Evolutionary conservation across 805 yeast genomes (phyloP).

Genomic region (Kazachstania africana): DNA sequence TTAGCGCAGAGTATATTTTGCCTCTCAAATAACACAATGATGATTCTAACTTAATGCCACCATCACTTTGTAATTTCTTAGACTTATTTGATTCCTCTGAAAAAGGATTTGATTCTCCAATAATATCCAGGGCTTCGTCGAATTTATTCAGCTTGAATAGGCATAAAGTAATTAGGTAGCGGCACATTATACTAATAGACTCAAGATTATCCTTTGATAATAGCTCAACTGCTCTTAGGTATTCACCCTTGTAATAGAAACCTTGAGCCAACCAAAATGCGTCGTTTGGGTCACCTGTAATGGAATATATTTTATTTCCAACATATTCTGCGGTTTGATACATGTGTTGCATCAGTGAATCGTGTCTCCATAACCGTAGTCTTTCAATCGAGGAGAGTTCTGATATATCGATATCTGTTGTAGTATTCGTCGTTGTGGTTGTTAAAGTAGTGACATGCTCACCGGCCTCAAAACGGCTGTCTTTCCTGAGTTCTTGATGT

Average conservation of each 20-base stretch:
- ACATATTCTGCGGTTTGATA: conserved; percentile 80
- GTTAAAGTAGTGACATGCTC: conserved; percentile 6
- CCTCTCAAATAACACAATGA: conserved; percentile 83
- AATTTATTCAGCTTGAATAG: conserved; percentile 58
- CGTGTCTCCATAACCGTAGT: conserved; percentile 84
- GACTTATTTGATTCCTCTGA: conserved; percentile 16
- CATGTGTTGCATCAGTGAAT: conserved; percentile 85
- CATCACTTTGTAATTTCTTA: conserved; percentile 33
- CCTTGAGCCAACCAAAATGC: conserved; percentile 96
- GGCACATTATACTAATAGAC: conserved; percentile 53
- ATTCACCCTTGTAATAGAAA: conserved; percentile 63
- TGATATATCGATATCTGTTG: conserved; percentile 17
- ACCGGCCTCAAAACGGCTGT: background rate
- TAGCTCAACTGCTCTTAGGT: conserved; percentile 64
- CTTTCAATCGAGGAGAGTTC: conserved; percentile 65
- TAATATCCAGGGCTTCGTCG: conserved; percentile 81
- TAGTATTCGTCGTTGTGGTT: conserved; percentile 11
- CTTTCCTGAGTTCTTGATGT: conserved; percentile 28
- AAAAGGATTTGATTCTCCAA: conserved; percentile 78
- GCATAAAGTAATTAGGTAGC: conserved; percentile 70
- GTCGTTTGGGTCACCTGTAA: conserved; percentile 82
- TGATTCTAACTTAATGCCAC: conserved; percentile 79
- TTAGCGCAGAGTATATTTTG: conserved; percentile 66
- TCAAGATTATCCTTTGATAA: conserved; percentile 46
- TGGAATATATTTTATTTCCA: conserved; percentile 78